These are phyloP conservation scores for Sporobolomyces roseus DNA, from an alignment of 768 basidiomycete species.

Conservation along the genomic window DNA sequence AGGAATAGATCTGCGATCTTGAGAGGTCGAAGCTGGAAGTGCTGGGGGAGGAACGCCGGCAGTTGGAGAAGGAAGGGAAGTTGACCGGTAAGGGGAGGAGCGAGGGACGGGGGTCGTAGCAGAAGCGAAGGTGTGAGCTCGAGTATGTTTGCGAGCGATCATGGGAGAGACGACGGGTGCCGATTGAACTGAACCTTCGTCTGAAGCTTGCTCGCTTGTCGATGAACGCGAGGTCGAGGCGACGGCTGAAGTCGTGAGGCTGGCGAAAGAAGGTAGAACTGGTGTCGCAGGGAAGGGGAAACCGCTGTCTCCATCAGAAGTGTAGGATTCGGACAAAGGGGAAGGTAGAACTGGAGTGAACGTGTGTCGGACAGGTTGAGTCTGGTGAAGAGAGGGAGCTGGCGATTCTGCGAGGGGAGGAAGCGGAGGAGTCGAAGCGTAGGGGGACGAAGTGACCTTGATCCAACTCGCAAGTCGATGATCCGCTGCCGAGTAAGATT, in stretches of 20 bases:
- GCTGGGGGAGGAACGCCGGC: conserved; percentile 4
- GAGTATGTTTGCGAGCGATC: not conserved
- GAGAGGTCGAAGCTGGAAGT: not conserved
- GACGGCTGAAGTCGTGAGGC: not conserved
- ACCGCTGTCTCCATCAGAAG: conserved; percentile 14
- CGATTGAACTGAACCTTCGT: conserved; percentile 5
- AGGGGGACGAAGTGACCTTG: conserved; percentile 5
- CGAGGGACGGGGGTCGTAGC: not conserved
- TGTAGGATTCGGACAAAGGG: conserved; percentile 27
- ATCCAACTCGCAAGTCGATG: conserved; percentile 25
- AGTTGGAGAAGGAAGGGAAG: conserved; percentile 6
- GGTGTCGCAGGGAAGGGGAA: conserved; percentile 29
- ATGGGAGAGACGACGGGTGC: conserved; percentile 8
- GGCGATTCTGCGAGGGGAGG: not conserved
- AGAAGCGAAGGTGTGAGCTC: not conserved
- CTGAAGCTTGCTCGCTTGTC: not conserved
- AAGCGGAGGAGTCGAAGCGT: not conserved
- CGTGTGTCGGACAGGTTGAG: conserved; percentile 11
- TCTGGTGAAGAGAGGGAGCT: not conserved
- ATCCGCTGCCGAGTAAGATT: conserved; percentile 9
- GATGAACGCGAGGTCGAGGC: not conserved
- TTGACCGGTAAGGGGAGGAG: not conserved
- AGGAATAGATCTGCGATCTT: conserved; percentile 3
- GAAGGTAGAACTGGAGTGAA: conserved; percentile 30
- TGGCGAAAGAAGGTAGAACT: not conserved